These are phyloP conservation scores for Phyllosticta paracitricarpa DNA, from an alignment of 2,329 filamentous ascomycete species.

Conservation along the genomic window DNA sequence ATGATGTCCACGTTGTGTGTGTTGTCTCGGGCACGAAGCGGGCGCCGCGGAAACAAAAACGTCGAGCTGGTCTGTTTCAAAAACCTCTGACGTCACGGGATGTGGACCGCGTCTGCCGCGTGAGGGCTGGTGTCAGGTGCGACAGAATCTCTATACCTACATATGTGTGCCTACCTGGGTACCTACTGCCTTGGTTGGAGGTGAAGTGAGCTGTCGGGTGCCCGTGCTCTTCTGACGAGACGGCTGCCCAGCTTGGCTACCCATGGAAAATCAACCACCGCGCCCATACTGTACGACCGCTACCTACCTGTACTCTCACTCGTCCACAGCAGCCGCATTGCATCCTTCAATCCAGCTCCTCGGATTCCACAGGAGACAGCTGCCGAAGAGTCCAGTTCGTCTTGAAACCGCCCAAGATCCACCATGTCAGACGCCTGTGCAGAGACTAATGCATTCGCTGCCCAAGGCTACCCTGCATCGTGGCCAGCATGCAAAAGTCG, in stretches of 20 bases:
- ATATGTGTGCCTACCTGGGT: not conserved
- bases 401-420: slow-evolving; percentile 16
- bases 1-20: not conserved
- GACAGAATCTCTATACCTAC: not conserved
- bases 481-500: not conserved
- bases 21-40: not conserved
- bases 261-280: too few relatives aligned
- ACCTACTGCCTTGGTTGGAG: not conserved
- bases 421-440: not conserved
- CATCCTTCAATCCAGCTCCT: not conserved
- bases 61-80: not conserved
- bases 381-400: slow-evolving; percentile 3
- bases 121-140: not conserved
- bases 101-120: not conserved
- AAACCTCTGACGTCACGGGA: not conserved
- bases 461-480: not conserved
- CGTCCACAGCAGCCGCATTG: not conserved
- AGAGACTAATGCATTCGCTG: not conserved
- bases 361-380: not conserved
- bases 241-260: not conserved
- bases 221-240: not conserved
- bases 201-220: not conserved
- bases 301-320: not conserved
- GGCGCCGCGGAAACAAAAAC: not conserved
- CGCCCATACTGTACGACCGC: too few relatives aligned